Evolutionary conservation across 1,284 basidiomycete species (phyloP).

Genomic region (Cutaneotrichosporon sp.): DNA sequence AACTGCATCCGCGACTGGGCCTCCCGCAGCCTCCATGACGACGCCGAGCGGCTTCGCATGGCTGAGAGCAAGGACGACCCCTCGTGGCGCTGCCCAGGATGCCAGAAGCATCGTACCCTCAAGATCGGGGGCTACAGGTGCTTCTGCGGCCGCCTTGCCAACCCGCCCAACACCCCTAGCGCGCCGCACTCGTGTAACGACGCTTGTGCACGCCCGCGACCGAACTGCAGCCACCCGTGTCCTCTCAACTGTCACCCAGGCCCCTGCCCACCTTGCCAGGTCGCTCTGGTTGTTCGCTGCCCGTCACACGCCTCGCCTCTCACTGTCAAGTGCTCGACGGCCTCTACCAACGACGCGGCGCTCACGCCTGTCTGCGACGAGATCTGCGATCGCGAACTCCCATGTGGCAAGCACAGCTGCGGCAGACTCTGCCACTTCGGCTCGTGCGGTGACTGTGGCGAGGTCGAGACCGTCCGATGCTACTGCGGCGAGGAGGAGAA

Average conservation of each 20-base stretch:
- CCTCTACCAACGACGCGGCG: slow-evolving; percentile 52
- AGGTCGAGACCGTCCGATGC: slow-evolving; percentile 63
- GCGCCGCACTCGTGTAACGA: slow-evolving; percentile 83
- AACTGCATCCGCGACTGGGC: slow-evolving; percentile 72
- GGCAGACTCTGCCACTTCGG: slow-evolving; percentile 68
- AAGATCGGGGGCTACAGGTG: slow-evolving; percentile 76
- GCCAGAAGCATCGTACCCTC: slow-evolving; percentile 69
- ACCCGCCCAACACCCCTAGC: slow-evolving; percentile 67
- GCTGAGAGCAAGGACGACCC: slow-evolving; percentile 55
- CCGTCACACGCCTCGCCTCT: slow-evolving; percentile 66
- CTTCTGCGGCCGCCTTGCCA: slow-evolving; percentile 74
- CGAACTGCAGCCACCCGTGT: slow-evolving; percentile 66
- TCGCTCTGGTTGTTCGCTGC: slow-evolving; percentile 62
- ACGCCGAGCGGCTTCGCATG: slow-evolving; percentile 30
- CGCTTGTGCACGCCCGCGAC: slow-evolving; percentile 68
- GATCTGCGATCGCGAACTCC: slow-evolving; percentile 62
- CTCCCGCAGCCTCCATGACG: slow-evolving; percentile 70
- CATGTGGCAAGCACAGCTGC: slow-evolving; percentile 67
- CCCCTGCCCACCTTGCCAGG: slow-evolving; percentile 71
- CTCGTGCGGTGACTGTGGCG: slow-evolving; percentile 65
- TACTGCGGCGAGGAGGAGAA: slow-evolving; percentile 74
- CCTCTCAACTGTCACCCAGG: slow-evolving; percentile 70
- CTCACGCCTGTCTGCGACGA: slow-evolving; percentile 66
- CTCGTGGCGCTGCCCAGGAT: slow-evolving; percentile 81
- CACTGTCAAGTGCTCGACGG: slow-evolving; percentile 65